Evolutionary conservation across 768 basidiomycete genomes (phyloP).

Genomic region (Rhodotorula paludigena): DNA sequence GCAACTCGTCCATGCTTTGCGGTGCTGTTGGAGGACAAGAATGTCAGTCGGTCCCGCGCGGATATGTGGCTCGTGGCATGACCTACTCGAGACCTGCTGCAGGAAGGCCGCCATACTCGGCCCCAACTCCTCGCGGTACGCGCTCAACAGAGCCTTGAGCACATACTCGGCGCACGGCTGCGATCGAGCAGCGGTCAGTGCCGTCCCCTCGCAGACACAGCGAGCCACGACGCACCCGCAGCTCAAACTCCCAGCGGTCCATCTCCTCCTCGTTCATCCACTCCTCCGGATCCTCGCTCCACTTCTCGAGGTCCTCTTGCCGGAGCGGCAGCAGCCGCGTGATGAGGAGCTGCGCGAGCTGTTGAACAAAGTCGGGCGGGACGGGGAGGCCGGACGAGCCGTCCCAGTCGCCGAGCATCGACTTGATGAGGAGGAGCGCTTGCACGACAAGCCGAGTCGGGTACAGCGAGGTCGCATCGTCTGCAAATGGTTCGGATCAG

Average conservation of each 20-base stretch:
- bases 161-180: constrained; percentile 94
- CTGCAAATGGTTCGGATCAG: too few species aligned
- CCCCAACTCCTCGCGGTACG: constrained; percentile 64
- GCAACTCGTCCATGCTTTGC: constrained; percentile 56
- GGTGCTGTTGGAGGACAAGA: constrained; percentile 43
- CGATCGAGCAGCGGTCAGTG: background rate
- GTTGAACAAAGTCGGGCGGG: constrained; percentile 17
- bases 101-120: constrained; percentile 63
- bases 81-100: constrained; percentile 59
- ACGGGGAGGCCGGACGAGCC: constrained; percentile 15
- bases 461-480: constrained; percentile 23
- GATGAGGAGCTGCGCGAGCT: constrained; percentile 67
- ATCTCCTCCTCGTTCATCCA: constrained; percentile 84
- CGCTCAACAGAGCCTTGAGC: constrained; percentile 67
- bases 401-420: constrained; percentile 36
- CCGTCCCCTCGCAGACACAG: too few species aligned
- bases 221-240: constrained; percentile 59
- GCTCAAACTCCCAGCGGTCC: constrained; percentile 88
- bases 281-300: constrained; percentile 86
- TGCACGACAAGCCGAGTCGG: constrained; percentile 37
- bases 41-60: background rate
- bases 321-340: constrained; percentile 80
- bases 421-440: constrained; percentile 36
- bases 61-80: background rate
- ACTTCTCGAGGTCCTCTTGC: constrained; percentile 70